These are phyloP conservation scores for Plasmopara muralis DNA, from an alignment of 352 stramenopile genomes.

Conservation along the genomic window DNA sequence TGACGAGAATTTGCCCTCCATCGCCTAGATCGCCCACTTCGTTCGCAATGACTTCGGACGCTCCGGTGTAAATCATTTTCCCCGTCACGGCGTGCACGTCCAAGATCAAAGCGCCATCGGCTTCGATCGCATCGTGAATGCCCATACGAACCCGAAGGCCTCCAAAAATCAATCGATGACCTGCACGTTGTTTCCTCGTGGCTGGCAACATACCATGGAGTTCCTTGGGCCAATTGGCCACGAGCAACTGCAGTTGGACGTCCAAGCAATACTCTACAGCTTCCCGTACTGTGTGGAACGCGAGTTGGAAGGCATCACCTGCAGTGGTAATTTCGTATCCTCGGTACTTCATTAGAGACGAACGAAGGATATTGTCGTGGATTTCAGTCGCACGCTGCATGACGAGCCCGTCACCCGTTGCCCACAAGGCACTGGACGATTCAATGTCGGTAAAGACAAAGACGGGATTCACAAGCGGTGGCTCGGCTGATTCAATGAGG, in stretches of 20 bases:
- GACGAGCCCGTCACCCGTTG: conserved; percentile 29
- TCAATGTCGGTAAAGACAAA: conserved; percentile 70
- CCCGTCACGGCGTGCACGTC: conserved; percentile 46
- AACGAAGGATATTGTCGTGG: conserved; percentile 51
- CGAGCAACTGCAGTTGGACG: conserved; percentile 46
- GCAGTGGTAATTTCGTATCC: conserved; percentile 60
- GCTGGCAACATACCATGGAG: conserved; percentile 36
- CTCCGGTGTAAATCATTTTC: conserved; percentile 54
- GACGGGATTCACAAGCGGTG: conserved; percentile 41
- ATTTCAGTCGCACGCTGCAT: conserved; percentile 49
- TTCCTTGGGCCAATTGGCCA: conserved; percentile 49
- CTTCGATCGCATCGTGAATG: conserved; percentile 44
- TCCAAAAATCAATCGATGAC: conserved; percentile 40
- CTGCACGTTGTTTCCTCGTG: conserved; percentile 32
- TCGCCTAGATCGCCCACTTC: conserved; percentile 50
- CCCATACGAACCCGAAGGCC: conserved; percentile 55
- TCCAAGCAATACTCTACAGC: conserved; percentile 58
- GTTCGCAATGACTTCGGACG: conserved; percentile 46
- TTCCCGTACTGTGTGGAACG: conserved; percentile 52
- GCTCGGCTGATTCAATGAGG: conserved; percentile 33
- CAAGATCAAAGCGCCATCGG: conserved; percentile 36
- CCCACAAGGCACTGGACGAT: conserved; percentile 54
- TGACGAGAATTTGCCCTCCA: conserved; percentile 51
- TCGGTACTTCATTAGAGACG: conserved; percentile 43
- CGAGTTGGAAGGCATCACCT: conserved; percentile 54